Percentiles rank a stretch among this genome's conserved stretches.
phyloP scores from a whole-genome alignment of 208 protist genomes.

The Leishmania amazonensis region DNA sequence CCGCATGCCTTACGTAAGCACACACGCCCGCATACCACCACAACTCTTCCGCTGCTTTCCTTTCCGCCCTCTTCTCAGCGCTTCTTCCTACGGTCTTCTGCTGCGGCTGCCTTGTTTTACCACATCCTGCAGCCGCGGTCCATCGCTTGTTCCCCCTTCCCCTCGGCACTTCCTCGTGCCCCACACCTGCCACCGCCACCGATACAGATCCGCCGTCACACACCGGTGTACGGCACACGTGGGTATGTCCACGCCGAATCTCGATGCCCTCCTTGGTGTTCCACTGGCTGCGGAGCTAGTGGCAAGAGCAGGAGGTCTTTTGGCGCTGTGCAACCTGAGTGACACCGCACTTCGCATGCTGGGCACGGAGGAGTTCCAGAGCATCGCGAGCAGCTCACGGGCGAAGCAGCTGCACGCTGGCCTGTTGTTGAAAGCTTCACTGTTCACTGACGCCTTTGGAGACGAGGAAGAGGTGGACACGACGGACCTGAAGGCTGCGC shows the following conservation, averaged over 20 bases:
- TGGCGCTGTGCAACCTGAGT: slow-evolving; percentile 52
- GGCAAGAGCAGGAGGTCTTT: slow-evolving; percentile 54
- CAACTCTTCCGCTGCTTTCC: not conserved
- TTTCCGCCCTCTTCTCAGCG: not conserved
- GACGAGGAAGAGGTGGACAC: slow-evolving; percentile 40
- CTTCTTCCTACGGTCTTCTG: not conserved
- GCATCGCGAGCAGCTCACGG: slow-evolving; percentile 16
- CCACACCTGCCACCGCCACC: not conserved
- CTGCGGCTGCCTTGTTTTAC: not conserved
- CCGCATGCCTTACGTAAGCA: not conserved
- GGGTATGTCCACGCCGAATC: slow-evolving; percentile 51
- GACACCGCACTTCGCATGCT: slow-evolving; percentile 69
- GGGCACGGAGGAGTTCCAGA: slow-evolving; percentile 54
- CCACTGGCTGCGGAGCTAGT: slow-evolving; percentile 51
- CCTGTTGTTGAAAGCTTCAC: slow-evolving; percentile 50
- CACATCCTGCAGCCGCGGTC: not conserved
- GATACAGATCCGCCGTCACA: not conserved
- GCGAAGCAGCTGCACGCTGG: slow-evolving; percentile 61
- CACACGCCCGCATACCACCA: not conserved
- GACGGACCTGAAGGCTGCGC: slow-evolving; percentile 55
- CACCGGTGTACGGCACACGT: not conserved
- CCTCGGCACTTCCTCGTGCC: not conserved
- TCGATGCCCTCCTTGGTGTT: slow-evolving; percentile 56
- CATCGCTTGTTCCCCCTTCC: not conserved
- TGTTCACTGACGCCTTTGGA: slow-evolving; percentile 74